Conservation (phyloP, 2,329 filamentous ascomycete species). For the Penicillium frequentans region DNA sequence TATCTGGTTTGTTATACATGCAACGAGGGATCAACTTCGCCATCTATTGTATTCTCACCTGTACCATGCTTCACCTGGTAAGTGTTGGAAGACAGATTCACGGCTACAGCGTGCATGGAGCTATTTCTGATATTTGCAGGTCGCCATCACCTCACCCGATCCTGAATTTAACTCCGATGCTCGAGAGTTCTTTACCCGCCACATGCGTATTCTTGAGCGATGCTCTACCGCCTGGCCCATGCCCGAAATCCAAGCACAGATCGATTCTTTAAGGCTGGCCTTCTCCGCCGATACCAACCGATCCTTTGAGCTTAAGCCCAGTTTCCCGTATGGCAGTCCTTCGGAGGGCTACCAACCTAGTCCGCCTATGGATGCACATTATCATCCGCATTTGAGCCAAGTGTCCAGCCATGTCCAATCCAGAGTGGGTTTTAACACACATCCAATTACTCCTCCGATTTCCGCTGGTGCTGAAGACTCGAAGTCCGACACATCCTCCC, state of each 20-base stretch:
- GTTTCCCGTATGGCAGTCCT: constrained; percentile 83
- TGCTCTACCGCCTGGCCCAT: constrained; percentile 82
- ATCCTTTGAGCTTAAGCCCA: constrained; percentile 84
- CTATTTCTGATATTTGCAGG: constrained; percentile 51
- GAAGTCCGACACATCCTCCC: constrained; percentile 71
- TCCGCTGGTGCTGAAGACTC: constrained; percentile 70
- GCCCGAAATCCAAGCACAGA: constrained; percentile 85
- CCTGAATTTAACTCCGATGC: constrained; percentile 83
- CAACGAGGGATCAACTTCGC: constrained; percentile 91
- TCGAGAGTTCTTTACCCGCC: constrained; percentile 83
- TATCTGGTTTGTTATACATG: constrained; percentile 85
- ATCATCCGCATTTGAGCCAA: constrained; percentile 53
- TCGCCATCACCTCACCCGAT: constrained; percentile 90
- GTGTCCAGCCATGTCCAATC: constrained; percentile 44
- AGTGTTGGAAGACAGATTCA: constrained; percentile 39
- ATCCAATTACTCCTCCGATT: constrained; percentile 78
- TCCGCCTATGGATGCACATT: constrained; percentile 55
- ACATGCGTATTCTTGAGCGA: constrained; percentile 90
- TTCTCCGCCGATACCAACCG: constrained; percentile 85
- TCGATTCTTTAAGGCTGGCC: constrained; percentile 83
- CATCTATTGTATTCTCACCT: constrained; percentile 88
- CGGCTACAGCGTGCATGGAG: not conserved
- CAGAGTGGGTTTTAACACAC: constrained; percentile 54
- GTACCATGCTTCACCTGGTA: constrained; percentile 90
- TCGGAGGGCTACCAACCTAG: constrained; percentile 63